Evolutionary conservation across 805 yeast genomes (phyloP).

Genomic region (Cyberlindnera euphorbiiphila): DNA sequence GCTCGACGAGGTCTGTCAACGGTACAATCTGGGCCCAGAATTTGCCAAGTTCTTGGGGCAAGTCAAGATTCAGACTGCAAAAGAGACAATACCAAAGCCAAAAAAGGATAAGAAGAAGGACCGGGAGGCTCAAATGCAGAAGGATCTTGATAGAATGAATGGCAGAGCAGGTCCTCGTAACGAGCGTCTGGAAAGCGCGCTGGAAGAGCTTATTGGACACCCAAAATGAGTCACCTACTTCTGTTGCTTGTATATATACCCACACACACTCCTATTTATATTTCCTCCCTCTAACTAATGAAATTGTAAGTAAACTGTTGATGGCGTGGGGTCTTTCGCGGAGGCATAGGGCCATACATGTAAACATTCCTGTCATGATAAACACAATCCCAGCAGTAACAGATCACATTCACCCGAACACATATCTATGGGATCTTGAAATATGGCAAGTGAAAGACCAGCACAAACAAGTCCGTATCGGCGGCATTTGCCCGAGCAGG

Average conservation of each 20-base stretch:
- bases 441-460: neutral
- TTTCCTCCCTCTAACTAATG: neutral
- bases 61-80: slow-evolving; percentile 9
- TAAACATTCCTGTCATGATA: no score
- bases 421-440: no score
- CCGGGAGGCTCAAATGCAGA: slow-evolving; percentile 6
- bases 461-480: no score
- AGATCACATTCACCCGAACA: no score
- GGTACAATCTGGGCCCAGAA: slow-evolving; percentile 12
- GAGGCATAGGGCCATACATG: no score
- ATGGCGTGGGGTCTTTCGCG: no score
- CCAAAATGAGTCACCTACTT: slow-evolving; percentile 1
- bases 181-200: slow-evolving; percentile 15
- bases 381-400: no score
- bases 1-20: slow-evolving; percentile 12
- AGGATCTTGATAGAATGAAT: slow-evolving; percentile 16
- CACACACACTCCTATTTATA: neutral
- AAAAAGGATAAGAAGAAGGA: slow-evolving; percentile 8
- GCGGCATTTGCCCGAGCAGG: neutral
- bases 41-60: neutral
- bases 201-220: slow-evolving; percentile 12
- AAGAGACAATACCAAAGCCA: neutral
- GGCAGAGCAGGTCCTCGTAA: slow-evolving; percentile 15
- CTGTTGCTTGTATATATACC: slow-evolving; percentile 1
- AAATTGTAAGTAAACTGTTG: no score